Conservation (phyloP, 2,329 filamentous ascomycete species). For the Colletotrichum destructivum region DNA sequence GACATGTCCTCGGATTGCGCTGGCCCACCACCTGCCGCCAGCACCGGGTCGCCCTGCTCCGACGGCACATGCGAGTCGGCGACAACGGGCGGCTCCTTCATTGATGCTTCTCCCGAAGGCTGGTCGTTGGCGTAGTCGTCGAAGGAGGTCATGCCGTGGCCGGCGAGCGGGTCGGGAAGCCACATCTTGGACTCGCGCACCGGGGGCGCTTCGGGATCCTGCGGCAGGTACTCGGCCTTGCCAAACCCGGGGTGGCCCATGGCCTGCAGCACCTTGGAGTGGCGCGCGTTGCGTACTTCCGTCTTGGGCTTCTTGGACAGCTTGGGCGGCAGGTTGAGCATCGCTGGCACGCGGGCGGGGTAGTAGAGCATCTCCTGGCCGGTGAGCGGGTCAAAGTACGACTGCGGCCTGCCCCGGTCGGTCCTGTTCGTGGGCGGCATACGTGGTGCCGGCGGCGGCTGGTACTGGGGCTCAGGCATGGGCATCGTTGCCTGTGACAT, state of each 20-base stretch:
- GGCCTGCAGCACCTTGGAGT: conserved; percentile 79
- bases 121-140: neutral
- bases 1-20: conserved; percentile 20
- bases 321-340: conserved; percentile 92
- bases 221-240: conserved; percentile 52
- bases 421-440: conserved; percentile 46
- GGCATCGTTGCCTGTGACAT: conserved; percentile 36
- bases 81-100: conserved; percentile 11
- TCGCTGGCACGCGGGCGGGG: conserved; percentile 92
- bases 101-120: conserved; percentile 16
- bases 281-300: conserved; percentile 76
- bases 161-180: conserved; percentile 63
- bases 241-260: conserved; percentile 56
- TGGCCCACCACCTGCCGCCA: neutral
- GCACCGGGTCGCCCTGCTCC: conserved; percentile 1
- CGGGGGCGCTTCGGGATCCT: conserved; percentile 36
- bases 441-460: conserved; percentile 32
- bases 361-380: conserved; percentile 93
- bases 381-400: conserved; percentile 75
- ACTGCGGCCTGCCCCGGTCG: conserved; percentile 62
- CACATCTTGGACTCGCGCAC: conserved; percentile 57
- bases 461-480: conserved; percentile 44
- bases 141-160: conserved; percentile 26
- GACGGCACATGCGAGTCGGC: conserved; percentile 24
- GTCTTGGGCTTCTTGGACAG: conserved; percentile 81